A percentile compares a stretch with the other conserved stretches of the same genome.
phyloP scores from a whole-genome alignment of 176 grass and related monocot species.

The Oryza longistaminata region DNA sequence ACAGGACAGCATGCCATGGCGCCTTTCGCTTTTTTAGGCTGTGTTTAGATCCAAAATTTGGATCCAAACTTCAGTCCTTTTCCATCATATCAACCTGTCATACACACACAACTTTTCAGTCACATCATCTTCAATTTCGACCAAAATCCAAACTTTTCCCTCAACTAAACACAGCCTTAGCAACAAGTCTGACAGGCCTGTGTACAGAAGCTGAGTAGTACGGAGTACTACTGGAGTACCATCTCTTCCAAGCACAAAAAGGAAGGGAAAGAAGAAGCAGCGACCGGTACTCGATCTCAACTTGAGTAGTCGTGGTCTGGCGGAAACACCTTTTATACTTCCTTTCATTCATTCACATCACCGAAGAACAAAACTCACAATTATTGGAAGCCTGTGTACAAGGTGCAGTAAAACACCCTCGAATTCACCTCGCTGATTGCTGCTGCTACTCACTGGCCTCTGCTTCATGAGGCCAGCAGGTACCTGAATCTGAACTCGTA shows the following conservation, averaged over 20 bases:
- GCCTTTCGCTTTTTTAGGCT: constrained; percentile 28
- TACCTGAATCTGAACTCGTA: constrained; percentile 98
- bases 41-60: too few relatives aligned
- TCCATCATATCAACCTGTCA: too few relatives aligned
- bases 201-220: not conserved
- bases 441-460: not conserved
- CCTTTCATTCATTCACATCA: not conserved
- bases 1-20: constrained; percentile 12
- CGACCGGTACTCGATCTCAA: not conserved
- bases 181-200: constrained; percentile 17
- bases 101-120: too few relatives aligned
- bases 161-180: too few relatives aligned
- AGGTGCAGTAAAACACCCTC: not conserved
- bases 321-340: not conserved
- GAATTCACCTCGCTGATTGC: not conserved
- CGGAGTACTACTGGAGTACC: not conserved
- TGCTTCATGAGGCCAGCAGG: constrained; percentile 53
- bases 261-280: not conserved
- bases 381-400: not conserved
- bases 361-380: not conserved
- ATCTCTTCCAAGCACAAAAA: not conserved
- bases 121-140: too few relatives aligned
- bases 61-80: too few relatives aligned
- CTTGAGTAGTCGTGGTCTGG: not conserved
- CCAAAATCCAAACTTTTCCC: too few relatives aligned